Evolutionary conservation across 306 rosid genomes (phyloP), one percentile per base, ranked within the genome.

Genomic region (Cercis canadensis): DNA sequence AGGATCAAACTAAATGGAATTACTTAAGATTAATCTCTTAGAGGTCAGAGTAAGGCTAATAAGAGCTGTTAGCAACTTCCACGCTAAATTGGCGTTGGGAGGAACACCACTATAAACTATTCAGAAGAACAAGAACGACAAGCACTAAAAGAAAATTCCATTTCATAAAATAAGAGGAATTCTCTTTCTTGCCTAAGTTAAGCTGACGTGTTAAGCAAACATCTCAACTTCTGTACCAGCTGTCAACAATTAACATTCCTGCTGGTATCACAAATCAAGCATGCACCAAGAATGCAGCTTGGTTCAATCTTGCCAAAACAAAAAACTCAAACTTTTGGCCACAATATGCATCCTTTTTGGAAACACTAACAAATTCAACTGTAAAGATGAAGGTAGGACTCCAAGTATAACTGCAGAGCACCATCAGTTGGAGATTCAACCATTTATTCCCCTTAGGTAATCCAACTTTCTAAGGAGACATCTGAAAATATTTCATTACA

Each of bases 241-340:
- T 68, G 3, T 66, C 46, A 15, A n/a, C n/a, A n/a, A n/a, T n/a
- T n/a, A n/a, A n/a, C n/a, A n/a, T n/a, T n/a, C n/a, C n/a, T n/a
- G n/a, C n/a, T n/a, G n/a, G n/a, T n/a, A n/a, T n/a, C n/a, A n/a
- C n/a, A n/a, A 62, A 56, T 56, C 37, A 65, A 56, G 39, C 9
- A 55, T 44, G 41, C 51, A 65, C 57, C 65, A 54, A 64, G 12
- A 17, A 52, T 43, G 17, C 24, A 32, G 13, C 56, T 19, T 53
- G 57, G 47, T 54, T 39, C 65, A 55, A 44, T 13, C 62, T 51
- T 16, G 53, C 9, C 33, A 49, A 49, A 34, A 66, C 16, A 19
- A 16, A 14, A 36, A 50, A 21, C 37, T 15, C 68, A 57, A 57
- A 57, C 79, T 16, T 47, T 0, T 63, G 69, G 58, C 24, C 65